Percentiles rank a stretch among this genome's conserved stretches.
These are phyloP conservation scores for Haematococcus sp. DNA, from an alignment of 139 green algal genomes.

Conservation along the genomic window DNA sequence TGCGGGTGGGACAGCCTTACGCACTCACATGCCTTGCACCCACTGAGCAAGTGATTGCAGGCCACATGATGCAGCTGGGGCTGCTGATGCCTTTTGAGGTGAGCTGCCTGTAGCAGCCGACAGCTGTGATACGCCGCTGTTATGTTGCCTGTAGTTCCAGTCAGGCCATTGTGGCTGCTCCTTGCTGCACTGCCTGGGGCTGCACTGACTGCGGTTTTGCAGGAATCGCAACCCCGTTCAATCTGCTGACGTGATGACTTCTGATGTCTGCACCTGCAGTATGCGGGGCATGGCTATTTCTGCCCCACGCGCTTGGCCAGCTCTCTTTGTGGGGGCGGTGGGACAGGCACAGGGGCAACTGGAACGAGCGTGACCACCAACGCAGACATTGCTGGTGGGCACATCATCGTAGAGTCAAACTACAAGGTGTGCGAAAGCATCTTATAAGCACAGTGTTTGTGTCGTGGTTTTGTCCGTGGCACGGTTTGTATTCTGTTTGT, in stretches of 20 bases:
- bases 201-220: too few species aligned
- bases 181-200: too few species aligned
- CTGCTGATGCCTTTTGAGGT: constrained; percentile 63
- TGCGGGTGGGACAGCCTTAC: constrained; percentile 51
- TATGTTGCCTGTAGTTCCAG: background rate
- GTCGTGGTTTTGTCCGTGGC: too few species aligned
- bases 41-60: constrained; percentile 53
- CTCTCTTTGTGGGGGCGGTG: constrained; percentile 46
- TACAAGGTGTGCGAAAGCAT: constrained; percentile 55
- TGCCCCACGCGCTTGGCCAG: constrained; percentile 66
- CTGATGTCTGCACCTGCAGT: background rate
- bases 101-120: background rate
- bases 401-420: constrained; percentile 88
- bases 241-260: too few species aligned
- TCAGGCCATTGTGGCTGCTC: too few species aligned
- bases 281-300: constrained; percentile 41
- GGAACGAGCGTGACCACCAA: background rate
- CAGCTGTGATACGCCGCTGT: background rate
- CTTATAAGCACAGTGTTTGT: constrained; percentile 6
- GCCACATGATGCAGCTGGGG: constrained; percentile 76
- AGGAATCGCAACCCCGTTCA: too few species aligned
- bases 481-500: too few species aligned
- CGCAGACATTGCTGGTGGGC: constrained; percentile 29
- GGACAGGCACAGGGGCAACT: background rate
- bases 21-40: constrained; percentile 23